Evolutionary conservation across 2,329 filamentous ascomycete genomes (phyloP).

Genomic region (Keithomyces neogunnii): DNA sequence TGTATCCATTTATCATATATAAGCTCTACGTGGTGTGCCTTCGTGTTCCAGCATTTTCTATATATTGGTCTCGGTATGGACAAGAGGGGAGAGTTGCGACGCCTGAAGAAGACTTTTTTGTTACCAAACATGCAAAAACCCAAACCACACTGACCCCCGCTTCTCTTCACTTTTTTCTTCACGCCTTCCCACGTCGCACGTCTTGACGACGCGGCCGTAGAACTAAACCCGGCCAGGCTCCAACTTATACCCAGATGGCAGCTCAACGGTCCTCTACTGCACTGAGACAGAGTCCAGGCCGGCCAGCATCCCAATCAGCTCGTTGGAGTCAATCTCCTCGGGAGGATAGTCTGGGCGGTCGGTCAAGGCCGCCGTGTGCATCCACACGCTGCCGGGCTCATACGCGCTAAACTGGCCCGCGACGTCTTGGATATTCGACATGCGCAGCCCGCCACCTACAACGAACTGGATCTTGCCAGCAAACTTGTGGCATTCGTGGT

Average conservation of each 20-base stretch:
- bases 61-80: too few relatives aligned
- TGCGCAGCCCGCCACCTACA: conserved; percentile 42
- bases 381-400: conserved; percentile 23
- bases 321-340: conserved; percentile 18
- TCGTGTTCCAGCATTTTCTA: too few relatives aligned
- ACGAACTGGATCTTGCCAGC: conserved; percentile 34
- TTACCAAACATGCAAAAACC: too few relatives aligned
- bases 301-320: conserved; percentile 14
- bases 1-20: too few relatives aligned
- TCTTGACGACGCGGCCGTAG: too few relatives aligned
- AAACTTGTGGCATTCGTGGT: conserved; percentile 22
- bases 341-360: conserved; percentile 6
- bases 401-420: conserved; percentile 17
- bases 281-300: conserved; percentile 9
- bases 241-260: not conserved
- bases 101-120: too few relatives aligned
- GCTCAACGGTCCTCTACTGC: not conserved
- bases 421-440: conserved; percentile 26
- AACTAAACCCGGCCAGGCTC: too few relatives aligned
- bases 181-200: too few relatives aligned
- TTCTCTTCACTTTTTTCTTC: too few relatives aligned
- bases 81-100: too few relatives aligned
- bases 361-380: conserved; percentile 36
- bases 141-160: too few relatives aligned
- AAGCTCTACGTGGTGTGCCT: too few relatives aligned